Base-by-base conservation (phyloP, 805 yeast genomes). In the Blastobotrys parvus region DNA sequence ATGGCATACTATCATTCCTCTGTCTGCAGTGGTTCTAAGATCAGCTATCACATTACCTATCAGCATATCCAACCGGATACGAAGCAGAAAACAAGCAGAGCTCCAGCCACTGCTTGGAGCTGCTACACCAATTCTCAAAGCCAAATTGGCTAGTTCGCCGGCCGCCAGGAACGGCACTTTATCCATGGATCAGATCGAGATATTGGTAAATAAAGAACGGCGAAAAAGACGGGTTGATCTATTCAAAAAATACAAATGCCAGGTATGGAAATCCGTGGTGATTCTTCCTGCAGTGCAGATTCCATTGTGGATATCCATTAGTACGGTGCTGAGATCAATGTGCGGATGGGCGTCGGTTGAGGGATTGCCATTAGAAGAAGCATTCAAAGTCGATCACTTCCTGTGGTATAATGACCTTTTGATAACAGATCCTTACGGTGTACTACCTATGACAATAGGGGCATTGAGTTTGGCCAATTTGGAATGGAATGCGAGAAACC, bases 271-370 rank as follows among this genome's bases (percentile, higher is more conserved):
- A 59, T 79, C 83, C 54, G 64, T 78, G 44, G 53, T 83, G 3
- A 35, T 59, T 18, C 65, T 87, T 31, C 97, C 97, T 1, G 64
- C 78, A 0, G 75, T 85, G 15, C 97, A 89, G 58, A 71, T 90
- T 17, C 97, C 97, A 0, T 59, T 89, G 4, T 89, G 96, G 94
- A 70, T 88, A 1, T 69, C 81, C 2, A 69, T 89, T 71, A 81
- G 92, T 10, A 68, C 80, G 51, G 79, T 88, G 1, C 73, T 88
- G 51, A 70, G 96, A 49, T 74, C 78, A 37, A 63, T 88, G 47
- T 80, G 89, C 34, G 95, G 94, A 3, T 60, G 63, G 59, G 48
- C 60, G 3, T 54, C 52, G 3, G 29, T 56, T 3, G 51, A 52
- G 7, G 56, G 55, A 2, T 48, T 67, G 3, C 61, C 68, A 17